Evolutionary conservation across 169 alveolate genomes (phyloP).

Genomic region (Plasmodium inui): DNA sequence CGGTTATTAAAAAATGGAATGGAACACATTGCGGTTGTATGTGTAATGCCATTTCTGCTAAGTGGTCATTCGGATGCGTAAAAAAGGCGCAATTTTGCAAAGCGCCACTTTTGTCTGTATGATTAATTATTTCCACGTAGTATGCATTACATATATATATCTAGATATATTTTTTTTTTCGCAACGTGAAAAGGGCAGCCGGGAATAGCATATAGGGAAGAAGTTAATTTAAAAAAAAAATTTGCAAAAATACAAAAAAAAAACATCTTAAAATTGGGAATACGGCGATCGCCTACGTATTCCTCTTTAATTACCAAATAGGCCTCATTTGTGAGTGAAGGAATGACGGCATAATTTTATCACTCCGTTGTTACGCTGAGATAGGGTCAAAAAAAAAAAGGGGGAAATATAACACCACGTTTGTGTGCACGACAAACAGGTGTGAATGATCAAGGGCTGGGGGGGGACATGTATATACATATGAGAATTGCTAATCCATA

Average conservation of each 20-base stretch:
- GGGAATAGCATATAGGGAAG: not conserved
- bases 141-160: not conserved
- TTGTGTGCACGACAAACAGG: too few relatives aligned
- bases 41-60: not conserved
- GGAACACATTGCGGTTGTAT: not conserved
- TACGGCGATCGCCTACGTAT: not conserved
- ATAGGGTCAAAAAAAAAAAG: not conserved
- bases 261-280: not conserved
- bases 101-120: not conserved
- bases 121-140: not conserved
- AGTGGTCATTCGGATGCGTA: not conserved
- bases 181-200: not conserved
- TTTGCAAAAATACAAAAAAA: not conserved
- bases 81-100: not conserved
- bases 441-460: too few relatives aligned
- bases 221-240: not conserved
- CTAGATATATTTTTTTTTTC: not conserved
- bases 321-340: not conserved
- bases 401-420: not conserved
- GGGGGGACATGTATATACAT: too few relatives aligned
- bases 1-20: not conserved
- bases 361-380: not conserved
- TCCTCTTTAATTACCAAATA: too few relatives aligned
- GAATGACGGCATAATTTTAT: not conserved
- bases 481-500: too few relatives aligned